phyloP scores from a whole-genome alignment of 1,284 basidiomycete species.

The Chiua sp. region DNA sequence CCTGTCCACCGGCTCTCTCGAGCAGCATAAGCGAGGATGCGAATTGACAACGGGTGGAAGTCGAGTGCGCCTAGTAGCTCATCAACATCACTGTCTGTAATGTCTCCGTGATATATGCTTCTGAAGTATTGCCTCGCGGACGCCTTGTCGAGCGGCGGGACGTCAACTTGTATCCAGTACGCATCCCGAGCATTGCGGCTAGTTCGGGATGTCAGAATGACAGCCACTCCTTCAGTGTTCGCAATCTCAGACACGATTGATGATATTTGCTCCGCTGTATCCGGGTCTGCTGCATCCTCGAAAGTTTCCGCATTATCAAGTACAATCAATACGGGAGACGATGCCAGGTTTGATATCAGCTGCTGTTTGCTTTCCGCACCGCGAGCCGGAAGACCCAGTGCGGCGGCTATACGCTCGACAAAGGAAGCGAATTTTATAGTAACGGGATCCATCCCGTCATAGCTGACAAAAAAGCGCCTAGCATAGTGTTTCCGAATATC shows the following conservation, averaged over 20 bases:
- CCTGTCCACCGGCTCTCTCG: neutral
- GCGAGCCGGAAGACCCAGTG: neutral
- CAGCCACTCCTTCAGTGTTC: neutral
- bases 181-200: neutral
- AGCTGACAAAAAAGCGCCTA: neutral
- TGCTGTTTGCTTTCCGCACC: neutral
- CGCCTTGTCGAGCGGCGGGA: neutral
- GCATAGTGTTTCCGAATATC: neutral
- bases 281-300: neutral
- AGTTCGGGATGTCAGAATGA: neutral
- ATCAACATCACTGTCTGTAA: neutral
- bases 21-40: neutral
- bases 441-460: constrained; percentile 11
- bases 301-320: neutral
- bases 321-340: neutral
- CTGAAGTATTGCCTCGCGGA: neutral
- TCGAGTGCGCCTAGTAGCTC: neutral
- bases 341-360: neutral
- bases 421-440: neutral
- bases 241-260: neutral
- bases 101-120: neutral
- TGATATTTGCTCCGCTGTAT: neutral
- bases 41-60: neutral
- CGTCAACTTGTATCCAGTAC: neutral
- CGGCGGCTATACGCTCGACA: neutral